A percentile compares a stretch with the other conserved stretches of the same genome.
These are phyloP conservation scores for Effrenium voratum DNA, from an alignment of 73 alveolate species.

Conservation along the genomic window DNA sequence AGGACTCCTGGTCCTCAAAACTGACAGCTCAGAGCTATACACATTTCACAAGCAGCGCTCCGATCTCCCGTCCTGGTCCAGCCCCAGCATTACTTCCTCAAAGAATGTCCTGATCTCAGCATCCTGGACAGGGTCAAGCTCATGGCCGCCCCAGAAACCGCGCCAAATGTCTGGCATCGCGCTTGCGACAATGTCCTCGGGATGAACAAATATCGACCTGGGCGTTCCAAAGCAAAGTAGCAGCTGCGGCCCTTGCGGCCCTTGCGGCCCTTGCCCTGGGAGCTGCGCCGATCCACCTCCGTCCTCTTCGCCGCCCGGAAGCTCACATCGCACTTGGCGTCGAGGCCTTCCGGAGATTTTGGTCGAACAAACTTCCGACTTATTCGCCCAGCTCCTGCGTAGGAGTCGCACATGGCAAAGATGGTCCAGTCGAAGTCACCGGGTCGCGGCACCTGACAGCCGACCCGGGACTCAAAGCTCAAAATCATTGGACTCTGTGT, in stretches of 20 bases:
- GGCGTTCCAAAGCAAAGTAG: background rate
- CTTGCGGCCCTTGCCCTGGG: background rate
- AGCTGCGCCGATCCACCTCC: conserved; percentile 43
- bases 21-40: no score
- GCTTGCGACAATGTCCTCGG: background rate
- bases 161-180: background rate
- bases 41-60: background rate
- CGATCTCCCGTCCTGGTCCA: conserved; percentile 28
- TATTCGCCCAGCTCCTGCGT: conserved; percentile 35
- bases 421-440: conserved; percentile 86
- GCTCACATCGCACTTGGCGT: conserved; percentile 30
- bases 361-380: background rate
- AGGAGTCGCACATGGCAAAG: conserved; percentile 86
- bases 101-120: conserved; percentile 60
- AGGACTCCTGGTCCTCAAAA: conserved; percentile 61
- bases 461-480: background rate
- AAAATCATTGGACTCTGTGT: background rate
- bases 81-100: conserved; percentile 84
- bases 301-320: conserved; percentile 28
- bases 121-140: background rate
- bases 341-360: conserved; percentile 13
- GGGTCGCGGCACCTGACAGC: conserved; percentile 50
- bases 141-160: background rate
- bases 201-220: conserved; percentile 79
- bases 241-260: background rate